Evolutionary conservation across 495 filamentous ascomycete genomes (phyloP).

Genomic region (Aspergillus sclerotioniger): DNA sequence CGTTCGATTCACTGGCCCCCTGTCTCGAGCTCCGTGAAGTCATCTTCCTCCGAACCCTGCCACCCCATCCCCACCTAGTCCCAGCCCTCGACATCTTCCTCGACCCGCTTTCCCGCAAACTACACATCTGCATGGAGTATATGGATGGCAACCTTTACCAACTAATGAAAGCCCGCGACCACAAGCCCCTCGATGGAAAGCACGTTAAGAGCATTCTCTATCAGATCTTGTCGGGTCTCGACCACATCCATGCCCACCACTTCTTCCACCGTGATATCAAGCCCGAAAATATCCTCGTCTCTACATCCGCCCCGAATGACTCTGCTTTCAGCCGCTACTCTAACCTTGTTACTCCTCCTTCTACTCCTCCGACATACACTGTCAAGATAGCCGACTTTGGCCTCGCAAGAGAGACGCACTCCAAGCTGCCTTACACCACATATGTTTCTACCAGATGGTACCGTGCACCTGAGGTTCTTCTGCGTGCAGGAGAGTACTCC

Average conservation of each 20-base stretch:
- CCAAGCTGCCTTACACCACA: slow-evolving; percentile 93
- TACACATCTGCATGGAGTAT: slow-evolving; percentile 99
- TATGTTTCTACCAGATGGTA: slow-evolving; percentile 99
- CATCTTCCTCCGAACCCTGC: slow-evolving; percentile 88
- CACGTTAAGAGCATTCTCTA: slow-evolving; percentile 97
- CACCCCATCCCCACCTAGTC: slow-evolving; percentile 85
- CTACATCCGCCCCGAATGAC: slow-evolving; percentile 82
- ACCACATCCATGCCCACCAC: slow-evolving; percentile 94
- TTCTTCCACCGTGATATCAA: slow-evolving; percentile 99
- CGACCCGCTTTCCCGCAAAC: slow-evolving; percentile 89
- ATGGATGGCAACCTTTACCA: slow-evolving; percentile 99
- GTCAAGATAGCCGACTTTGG: slow-evolving; percentile 99
- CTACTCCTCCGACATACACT: slow-evolving; percentile 87
- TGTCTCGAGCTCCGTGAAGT: slow-evolving; percentile 95
- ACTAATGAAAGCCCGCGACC: slow-evolving; percentile 96
- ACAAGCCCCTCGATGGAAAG: slow-evolving; percentile 83
- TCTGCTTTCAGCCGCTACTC: slow-evolving; percentile 89
- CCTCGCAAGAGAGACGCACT: slow-evolving; percentile 94
- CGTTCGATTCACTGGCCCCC: slow-evolving; percentile 84
- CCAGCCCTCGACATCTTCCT: slow-evolving; percentile 98
- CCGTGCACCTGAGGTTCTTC: slow-evolving; percentile 90
- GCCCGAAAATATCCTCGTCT: slow-evolving; percentile 97
- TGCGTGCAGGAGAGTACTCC: slow-evolving; percentile 95
- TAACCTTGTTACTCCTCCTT: slow-evolving; percentile 87
- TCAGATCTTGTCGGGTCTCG: slow-evolving; percentile 92